A percentile compares a stretch with the other conserved stretches of the same genome.
Evolutionary conservation across 1,284 basidiomycete genomes (phyloP).

Genomic region (Polyporus tsugae): DNA sequence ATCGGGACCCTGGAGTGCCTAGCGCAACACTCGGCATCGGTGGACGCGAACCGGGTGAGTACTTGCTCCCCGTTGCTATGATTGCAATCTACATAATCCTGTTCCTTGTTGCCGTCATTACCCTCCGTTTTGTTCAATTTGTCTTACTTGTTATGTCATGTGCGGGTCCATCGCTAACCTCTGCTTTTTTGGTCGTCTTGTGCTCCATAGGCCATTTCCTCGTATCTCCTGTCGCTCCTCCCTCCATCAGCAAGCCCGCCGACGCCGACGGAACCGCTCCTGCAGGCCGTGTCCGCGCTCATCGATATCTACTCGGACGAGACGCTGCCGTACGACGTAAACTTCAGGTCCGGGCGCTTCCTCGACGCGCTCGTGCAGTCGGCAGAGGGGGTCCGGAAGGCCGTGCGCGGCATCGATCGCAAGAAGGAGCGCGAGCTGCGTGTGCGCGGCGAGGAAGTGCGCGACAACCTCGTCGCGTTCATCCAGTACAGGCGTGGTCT

Average conservation of each 20-base stretch:
- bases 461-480: slow-evolving; percentile 90
- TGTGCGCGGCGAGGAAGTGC: slow-evolving; percentile 74
- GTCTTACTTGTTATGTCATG: background rate
- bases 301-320: slow-evolving; percentile 98
- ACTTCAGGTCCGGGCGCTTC: slow-evolving; percentile 67
- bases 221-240: slow-evolving; percentile 70
- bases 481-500: slow-evolving; percentile 83
- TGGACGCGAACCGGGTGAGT: slow-evolving; percentile 77
- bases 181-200: slow-evolving; percentile 1
- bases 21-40: slow-evolving; percentile 70
- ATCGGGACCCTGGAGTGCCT: slow-evolving; percentile 86
- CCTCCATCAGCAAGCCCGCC: slow-evolving; percentile 50
- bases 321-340: slow-evolving; percentile 79
- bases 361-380: slow-evolving; percentile 50
- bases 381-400: slow-evolving; percentile 53
- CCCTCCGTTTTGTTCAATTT: background rate
- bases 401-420: slow-evolving; percentile 53
- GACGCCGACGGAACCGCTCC: slow-evolving; percentile 72
- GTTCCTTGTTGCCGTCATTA: background rate
- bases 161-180: background rate
- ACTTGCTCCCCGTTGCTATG: slow-evolving; percentile 20
- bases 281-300: slow-evolving; percentile 86
- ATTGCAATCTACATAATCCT: slow-evolving; percentile 11
- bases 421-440: slow-evolving; percentile 51
- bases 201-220: slow-evolving; percentile 64